Evolutionary conservation across 257 asterid genomes (phyloP).

Genomic region (Cinchona pubescens): DNA sequence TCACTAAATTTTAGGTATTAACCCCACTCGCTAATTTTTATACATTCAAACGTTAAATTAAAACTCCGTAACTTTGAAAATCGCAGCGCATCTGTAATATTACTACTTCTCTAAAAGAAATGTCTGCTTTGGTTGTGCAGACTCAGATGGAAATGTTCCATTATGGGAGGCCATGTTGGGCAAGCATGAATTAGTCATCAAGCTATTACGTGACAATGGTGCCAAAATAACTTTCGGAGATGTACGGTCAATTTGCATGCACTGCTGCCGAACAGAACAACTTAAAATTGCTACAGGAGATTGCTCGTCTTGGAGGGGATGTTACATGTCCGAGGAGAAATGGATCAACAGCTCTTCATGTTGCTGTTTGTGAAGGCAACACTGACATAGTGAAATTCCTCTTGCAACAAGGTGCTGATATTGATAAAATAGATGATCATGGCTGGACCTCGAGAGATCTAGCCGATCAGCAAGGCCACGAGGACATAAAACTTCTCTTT

Average conservation of each 20-base stretch:
- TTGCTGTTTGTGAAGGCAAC: constrained; percentile 61
- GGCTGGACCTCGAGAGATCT: constrained; percentile 70
- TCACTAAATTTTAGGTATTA: no score
- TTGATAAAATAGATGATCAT: constrained; percentile 54
- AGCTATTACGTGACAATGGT: constrained; percentile 51
- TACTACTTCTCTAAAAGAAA: no score
- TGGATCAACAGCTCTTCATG: constrained; percentile 58
- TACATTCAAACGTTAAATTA: no score
- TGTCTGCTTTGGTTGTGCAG: constrained; percentile 29
- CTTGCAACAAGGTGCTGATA: constrained; percentile 54
- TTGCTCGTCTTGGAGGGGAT: no score
- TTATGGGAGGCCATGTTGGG: constrained; percentile 73
- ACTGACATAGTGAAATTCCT: constrained; percentile 56
- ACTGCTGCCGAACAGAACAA: constrained; percentile 56
- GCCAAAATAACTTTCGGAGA: constrained; percentile 61
- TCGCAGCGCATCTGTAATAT: no score
- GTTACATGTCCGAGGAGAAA: no score
- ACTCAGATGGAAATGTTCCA: constrained; percentile 76
- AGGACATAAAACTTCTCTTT: constrained; percentile 48
- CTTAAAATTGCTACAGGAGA: constrained; percentile 53
- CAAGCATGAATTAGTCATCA: constrained; percentile 43
- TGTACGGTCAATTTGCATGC: constrained; percentile 62
- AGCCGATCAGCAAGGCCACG: constrained; percentile 64
- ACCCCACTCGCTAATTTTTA: no score
- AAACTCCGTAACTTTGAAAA: not conserved